Evolutionary conservation across 768 basidiomycete genomes (phyloP), one percentile per base, ranked within the genome.

Genomic region (Rhizopogon vinicolor): DNA sequence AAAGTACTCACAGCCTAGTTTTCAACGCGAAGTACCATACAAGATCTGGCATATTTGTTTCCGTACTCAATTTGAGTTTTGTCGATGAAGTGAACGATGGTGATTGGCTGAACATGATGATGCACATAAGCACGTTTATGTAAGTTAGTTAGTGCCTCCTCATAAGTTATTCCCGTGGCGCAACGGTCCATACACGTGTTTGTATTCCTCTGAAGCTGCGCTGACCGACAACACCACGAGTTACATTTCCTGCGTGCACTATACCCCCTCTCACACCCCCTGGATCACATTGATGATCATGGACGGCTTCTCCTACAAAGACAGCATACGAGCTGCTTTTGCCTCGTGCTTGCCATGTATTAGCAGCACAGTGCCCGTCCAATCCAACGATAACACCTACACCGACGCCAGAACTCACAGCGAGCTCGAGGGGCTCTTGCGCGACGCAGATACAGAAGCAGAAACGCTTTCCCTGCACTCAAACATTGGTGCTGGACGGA

Each of bases 381-480:
- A 61, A 39, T 18, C 56, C 16, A 51, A 22, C 55, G 54, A 57
- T 54, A 51, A 51, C 55, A 40, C 37, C 58, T 59, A 51, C 52
- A 61, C 25, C 28, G 66, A 69, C 14, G 63, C 72, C 60, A 68
- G 70, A 54, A 59, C 74, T 1, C 65, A 58, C 10, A 53, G 72
- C 62, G 78, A 80, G 61, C 78, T 82, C 58, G 77, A 82, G 45
- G 71, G 78, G 37, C 74, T 82, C 46, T 73, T 82, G n/a, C 74
- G 63, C 1, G 78, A 79, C 65, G 55, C 78, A 29, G 81, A 81
- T 57, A 71, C 72, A 7, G 87, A 89, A 51, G 82, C 76, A 7
- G 84, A 85, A 63, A 76, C 78, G 19, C 75, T 87, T 50, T 88
- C 86, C 1, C 64, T 87, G 41, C 86, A 89, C 66, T 86, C 87